Conservation (phyloP, 2,329 filamentous ascomycete species). For the Nannizziopsis arthrosporioides region DNA sequence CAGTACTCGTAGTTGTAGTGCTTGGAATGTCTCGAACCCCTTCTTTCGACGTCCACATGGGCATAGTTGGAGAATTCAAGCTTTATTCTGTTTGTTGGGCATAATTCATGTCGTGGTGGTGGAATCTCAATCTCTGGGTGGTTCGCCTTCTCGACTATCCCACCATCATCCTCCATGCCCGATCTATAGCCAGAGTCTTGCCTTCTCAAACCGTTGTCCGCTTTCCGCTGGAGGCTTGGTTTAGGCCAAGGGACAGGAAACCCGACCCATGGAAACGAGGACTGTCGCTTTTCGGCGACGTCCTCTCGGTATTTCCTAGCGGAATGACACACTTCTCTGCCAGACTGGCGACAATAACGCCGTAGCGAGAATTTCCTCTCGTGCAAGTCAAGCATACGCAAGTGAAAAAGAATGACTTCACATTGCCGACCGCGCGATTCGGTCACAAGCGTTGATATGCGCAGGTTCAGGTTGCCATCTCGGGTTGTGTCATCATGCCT, state of each 20-base stretch:
- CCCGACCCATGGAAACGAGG: constrained; percentile 51
- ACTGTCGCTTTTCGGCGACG: constrained; percentile 39
- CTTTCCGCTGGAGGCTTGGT: constrained; percentile 39
- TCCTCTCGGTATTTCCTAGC: constrained; percentile 56
- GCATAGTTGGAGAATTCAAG: constrained; percentile 97
- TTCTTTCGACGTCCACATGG: constrained; percentile 67
- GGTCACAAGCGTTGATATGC: constrained; percentile 64
- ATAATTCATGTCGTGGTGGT: constrained; percentile 15
- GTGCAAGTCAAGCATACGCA: constrained; percentile 85
- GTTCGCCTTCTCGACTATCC: constrained; percentile 19
- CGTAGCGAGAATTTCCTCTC: constrained; percentile 80
- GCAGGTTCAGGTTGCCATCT: constrained; percentile 94
- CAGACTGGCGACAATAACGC: constrained; percentile 83
- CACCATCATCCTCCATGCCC: constrained; percentile 33
- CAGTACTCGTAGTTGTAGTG: constrained; percentile 91
- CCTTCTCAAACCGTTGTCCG: constrained; percentile 38
- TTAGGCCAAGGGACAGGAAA: constrained; percentile 45
- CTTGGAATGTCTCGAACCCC: constrained; percentile 55
- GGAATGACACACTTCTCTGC: constrained; percentile 81
- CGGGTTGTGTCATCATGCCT: constrained; percentile 80
- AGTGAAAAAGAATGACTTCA: constrained; percentile 72
- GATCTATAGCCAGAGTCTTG: constrained; percentile 49
- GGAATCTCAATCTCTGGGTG: constrained; percentile 4
- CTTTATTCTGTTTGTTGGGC: constrained; percentile 66
- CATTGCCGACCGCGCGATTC: constrained; percentile 44